Evolutionary conservation across 768 basidiomycete species (phyloP).

Genomic region (Hemileccinum impolitum): DNA sequence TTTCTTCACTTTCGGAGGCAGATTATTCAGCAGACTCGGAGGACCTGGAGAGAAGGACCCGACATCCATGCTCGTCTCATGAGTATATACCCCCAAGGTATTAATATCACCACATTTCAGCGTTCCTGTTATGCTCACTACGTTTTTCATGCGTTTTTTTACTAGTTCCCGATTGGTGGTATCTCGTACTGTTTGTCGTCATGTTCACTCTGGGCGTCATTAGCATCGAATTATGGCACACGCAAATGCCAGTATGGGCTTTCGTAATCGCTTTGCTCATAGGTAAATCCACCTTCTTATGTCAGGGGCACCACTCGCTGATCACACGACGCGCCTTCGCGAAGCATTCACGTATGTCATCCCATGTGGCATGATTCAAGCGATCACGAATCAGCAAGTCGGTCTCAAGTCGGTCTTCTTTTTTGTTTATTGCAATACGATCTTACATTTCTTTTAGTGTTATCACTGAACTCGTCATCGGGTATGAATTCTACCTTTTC

Average conservation of each 20-base stretch:
- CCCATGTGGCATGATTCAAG: slow-evolving; percentile 57
- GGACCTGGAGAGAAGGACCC: slow-evolving; percentile 70
- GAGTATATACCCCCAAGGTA: slow-evolving; percentile 57
- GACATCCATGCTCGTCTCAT: slow-evolving; percentile 85
- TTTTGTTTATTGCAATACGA: too few relatives aligned
- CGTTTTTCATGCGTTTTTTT: background rate
- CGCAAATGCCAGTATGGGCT: slow-evolving; percentile 62
- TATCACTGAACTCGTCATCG: slow-evolving; percentile 78
- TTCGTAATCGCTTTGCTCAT: slow-evolving; percentile 66
- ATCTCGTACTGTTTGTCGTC: slow-evolving; percentile 59
- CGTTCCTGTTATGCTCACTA: background rate
- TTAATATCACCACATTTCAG: background rate
- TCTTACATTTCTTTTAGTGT: slow-evolving; percentile 36
- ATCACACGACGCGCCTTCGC: slow-evolving; percentile 1
- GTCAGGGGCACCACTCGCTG: background rate
- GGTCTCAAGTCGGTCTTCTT: slow-evolving; percentile 46
- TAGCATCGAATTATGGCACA: slow-evolving; percentile 71
- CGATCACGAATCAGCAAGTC: slow-evolving; percentile 79
- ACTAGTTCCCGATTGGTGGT: slow-evolving; percentile 86
- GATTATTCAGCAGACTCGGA: slow-evolving; percentile 67
- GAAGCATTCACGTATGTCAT: slow-evolving; percentile 43
- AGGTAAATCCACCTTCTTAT: slow-evolving; percentile 31
- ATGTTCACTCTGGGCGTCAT: slow-evolving; percentile 71
- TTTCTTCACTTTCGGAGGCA: slow-evolving; percentile 73
- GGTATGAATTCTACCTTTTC: slow-evolving; percentile 25